Conservation (phyloP, 2,329 filamentous ascomycete species). For the Talaromyces pinophilus region DNA sequence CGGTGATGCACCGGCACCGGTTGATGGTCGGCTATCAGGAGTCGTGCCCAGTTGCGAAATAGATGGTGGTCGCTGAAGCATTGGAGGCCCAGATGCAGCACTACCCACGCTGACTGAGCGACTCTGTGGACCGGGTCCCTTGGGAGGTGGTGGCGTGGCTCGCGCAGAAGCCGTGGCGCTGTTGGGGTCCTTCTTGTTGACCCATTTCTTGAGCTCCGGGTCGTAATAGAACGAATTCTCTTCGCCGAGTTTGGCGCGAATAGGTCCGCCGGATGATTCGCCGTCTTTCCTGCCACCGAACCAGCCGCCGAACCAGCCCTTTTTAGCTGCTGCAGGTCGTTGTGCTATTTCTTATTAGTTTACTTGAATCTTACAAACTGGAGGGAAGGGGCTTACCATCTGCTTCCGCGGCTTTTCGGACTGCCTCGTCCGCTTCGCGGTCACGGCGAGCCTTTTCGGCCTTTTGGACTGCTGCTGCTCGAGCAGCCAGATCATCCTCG, state of each 20-base stretch:
- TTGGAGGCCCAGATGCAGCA: slow-evolving; percentile 49
- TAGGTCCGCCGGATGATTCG: slow-evolving; percentile 60
- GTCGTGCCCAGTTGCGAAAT: slow-evolving; percentile 22
- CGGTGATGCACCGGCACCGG: slow-evolving; percentile 32
- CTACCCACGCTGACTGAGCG: slow-evolving; percentile 57
- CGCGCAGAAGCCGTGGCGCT: slow-evolving; percentile 59
- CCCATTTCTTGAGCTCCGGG: slow-evolving; percentile 93
- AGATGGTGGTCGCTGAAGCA: slow-evolving; percentile 24
- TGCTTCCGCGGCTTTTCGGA: slow-evolving; percentile 76
- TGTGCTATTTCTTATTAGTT: slow-evolving; percentile 47
- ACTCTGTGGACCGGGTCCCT: slow-evolving; percentile 53
- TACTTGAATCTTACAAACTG: slow-evolving; percentile 31
- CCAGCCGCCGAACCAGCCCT: slow-evolving; percentile 82
- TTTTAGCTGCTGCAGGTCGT: slow-evolving; percentile 42
- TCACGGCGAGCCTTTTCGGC: slow-evolving; percentile 70
- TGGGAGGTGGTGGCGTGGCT: slow-evolving; percentile 78
- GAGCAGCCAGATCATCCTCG: slow-evolving; percentile 61
- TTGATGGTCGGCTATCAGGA: slow-evolving; percentile 35
- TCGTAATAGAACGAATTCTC: slow-evolving; percentile 92
- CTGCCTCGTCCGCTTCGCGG: slow-evolving; percentile 78
- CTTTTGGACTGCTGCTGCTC: slow-evolving; percentile 55
- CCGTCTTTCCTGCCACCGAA: slow-evolving; percentile 70
- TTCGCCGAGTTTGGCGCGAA: slow-evolving; percentile 91
- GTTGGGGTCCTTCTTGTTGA: slow-evolving; percentile 85
- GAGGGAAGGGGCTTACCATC: slow-evolving; percentile 51